phyloP scores from a whole-genome alignment of 306 rosid species.

The Senna siamea region DNA sequence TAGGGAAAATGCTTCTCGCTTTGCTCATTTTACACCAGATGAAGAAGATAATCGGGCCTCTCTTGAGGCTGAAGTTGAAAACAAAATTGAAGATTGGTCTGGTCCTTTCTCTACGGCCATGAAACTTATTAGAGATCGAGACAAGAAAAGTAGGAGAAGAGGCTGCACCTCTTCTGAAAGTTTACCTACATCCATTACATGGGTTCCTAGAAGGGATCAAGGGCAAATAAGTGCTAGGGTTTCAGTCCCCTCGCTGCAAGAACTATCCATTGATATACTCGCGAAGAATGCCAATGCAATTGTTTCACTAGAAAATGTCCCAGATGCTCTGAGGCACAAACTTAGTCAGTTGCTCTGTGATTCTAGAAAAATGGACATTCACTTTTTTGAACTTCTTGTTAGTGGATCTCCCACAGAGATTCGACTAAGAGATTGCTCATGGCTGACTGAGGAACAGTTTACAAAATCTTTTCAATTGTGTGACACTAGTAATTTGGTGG shows the following conservation, averaged over 20 bases:
- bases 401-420: conserved; percentile 72
- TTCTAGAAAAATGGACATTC: conserved; percentile 64
- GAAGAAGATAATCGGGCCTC: conserved; percentile 29
- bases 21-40: conserved; percentile 42
- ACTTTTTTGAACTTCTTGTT: conserved; percentile 56
- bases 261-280: conserved; percentile 55
- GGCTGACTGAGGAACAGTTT: conserved; percentile 81
- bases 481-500: conserved; percentile 59
- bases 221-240: conserved; percentile 7
- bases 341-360: conserved; percentile 68
- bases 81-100: conserved; percentile 46
- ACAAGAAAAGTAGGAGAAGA: conserved; percentile 10
- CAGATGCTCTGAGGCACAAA: conserved; percentile 62
- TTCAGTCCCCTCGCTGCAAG: conserved; percentile 61
- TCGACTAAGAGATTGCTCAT: conserved; percentile 73
- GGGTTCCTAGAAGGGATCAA: conserved; percentile 50
- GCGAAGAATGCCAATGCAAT: conserved; percentile 66
- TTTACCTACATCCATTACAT: conserved; percentile 32
- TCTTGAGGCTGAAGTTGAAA: conserved; percentile 33
- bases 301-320: conserved; percentile 67
- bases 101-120: conserved; percentile 72
- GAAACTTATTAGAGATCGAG: conserved; percentile 57
- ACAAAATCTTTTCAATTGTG: conserved; percentile 48
- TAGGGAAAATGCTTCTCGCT: conserved; percentile 46
- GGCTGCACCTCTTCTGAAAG: not conserved